Percentiles rank a stretch among this genome's conserved stretches.
Conservation (phyloP, 176 grass and related monocot species). For the Neostapfia colusana region DNA sequence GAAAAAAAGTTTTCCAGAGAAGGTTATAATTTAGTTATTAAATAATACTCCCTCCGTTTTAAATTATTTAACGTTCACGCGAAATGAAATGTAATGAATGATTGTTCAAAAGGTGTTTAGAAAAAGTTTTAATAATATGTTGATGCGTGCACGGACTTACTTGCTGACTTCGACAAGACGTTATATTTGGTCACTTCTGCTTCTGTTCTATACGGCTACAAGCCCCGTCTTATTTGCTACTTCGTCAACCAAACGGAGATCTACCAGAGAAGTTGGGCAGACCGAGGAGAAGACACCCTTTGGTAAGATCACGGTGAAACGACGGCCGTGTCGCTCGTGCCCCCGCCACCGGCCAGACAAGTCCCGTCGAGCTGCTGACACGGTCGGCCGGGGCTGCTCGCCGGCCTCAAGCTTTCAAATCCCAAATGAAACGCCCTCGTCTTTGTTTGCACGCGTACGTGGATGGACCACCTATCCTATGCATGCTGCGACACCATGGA, state of each 20-base stretch:
- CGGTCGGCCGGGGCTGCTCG: constrained; percentile 19
- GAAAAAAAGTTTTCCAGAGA: neutral
- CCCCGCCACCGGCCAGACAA: constrained; percentile 29
- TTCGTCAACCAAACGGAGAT: constrained; percentile 6
- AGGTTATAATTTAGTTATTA: neutral
- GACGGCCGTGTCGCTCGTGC: constrained; percentile 43
- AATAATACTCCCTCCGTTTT: too few species aligned
- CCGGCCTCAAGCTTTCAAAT: constrained; percentile 32
- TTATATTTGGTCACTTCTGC: neutral
- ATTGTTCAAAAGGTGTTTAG: neutral
- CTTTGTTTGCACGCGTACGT: neutral
- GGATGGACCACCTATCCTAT: neutral
- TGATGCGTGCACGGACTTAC: neutral
- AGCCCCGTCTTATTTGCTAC: neutral
- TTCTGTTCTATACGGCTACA: neutral
- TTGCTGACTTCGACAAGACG: neutral
- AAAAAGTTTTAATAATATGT: neutral
- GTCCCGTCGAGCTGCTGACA: constrained; percentile 40
- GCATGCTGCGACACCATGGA: neutral
- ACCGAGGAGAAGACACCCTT: constrained; percentile 19
- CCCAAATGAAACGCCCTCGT: constrained; percentile 14
- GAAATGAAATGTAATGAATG: neutral
- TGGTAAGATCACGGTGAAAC: constrained; percentile 31
- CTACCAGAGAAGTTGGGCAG: neutral
- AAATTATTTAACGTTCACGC: too few species aligned